Base-by-base conservation (phyloP, 176 grass and related monocot species). In the Paspalum vaginatum region DNA sequence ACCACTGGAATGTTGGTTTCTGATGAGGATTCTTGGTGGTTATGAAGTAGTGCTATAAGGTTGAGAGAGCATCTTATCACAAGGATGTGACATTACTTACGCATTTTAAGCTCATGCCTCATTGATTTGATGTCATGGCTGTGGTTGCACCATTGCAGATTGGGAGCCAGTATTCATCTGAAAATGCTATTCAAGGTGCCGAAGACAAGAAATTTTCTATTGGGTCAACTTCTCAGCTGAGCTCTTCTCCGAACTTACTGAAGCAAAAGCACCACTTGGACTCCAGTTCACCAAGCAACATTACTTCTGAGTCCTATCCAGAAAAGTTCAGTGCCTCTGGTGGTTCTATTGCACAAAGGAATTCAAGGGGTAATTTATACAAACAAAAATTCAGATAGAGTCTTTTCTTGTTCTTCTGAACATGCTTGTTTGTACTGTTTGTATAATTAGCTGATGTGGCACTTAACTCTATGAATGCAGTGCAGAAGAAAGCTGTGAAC, bases 291-390 rank as follows among this genome's bases (percentile, higher is more conserved):
- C 88, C 87, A 56, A 94, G 92, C 84, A 85, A 91, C 69, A 74
- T 92, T 61, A 94, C 92, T 86, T 87, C 83, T 13, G 87, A 78
- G 72, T 83, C 85, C 76, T 86, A 81, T 90, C n/a, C 59, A 65
- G 77, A 88, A 68, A 72, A 79, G 60, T 79, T 85, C 51, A 86
- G 83, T 70, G 24, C 72, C 71, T 77, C 91, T 83, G 57, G 80
- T 46, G 71, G 85, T 47, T 77, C 95, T 43, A 69, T 80, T 57
- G 56, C 61, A 44, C 75, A 87, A 83, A 86, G 49, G 48, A 89
- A 81, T 75, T 75, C 60, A 39, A 79, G 65, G 60, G 84, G 86
- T 92, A 92, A 82, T 74, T 76, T 71, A 61, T 77, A 68, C 18
- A 54, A 68, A 39, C 42, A 18, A 32, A 41, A 43, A 54, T 18